These are phyloP conservation scores for Theobroma grandiflorum DNA, from an alignment of 441 rosid genomes.

Conservation along the genomic window DNA sequence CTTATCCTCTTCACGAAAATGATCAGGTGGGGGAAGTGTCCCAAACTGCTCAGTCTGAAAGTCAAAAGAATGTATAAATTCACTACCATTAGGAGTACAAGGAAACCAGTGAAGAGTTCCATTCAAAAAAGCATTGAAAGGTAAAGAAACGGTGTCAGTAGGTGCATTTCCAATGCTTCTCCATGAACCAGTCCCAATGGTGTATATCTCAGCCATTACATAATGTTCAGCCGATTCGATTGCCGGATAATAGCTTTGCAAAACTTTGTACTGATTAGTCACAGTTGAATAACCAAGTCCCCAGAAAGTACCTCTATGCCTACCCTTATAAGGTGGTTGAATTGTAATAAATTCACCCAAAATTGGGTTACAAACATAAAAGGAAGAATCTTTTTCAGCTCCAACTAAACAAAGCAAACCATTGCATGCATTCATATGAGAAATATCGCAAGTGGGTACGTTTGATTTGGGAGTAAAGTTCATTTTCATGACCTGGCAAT, in stretches of 20 bases:
- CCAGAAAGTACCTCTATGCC: neutral
- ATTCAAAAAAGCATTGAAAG: constrained; percentile 31
- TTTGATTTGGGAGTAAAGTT: constrained; percentile 19
- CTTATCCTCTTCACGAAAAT: constrained; percentile 13
- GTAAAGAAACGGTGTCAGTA: constrained; percentile 20
- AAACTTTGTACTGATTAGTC: constrained; percentile 23
- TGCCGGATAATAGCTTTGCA: constrained; percentile 22
- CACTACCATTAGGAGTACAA: constrained; percentile 8
- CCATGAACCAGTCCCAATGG: constrained; percentile 28
- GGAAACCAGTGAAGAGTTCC: constrained; percentile 33
- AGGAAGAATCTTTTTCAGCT: neutral
- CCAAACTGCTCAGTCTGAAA: constrained; percentile 29
- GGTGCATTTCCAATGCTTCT: constrained; percentile 31
- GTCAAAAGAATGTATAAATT: constrained; percentile 27
- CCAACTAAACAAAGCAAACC: constrained; percentile 30
- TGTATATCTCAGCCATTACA: constrained; percentile 26
- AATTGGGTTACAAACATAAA: constrained; percentile 31
- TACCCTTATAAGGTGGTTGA: constrained; percentile 16
- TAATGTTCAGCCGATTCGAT: neutral
- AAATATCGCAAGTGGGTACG: constrained; percentile 18
- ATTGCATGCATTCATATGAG: constrained; percentile 25
- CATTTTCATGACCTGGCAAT: constrained; percentile 14
- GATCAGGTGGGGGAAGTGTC: constrained; percentile 24
- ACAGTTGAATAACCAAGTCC: constrained; percentile 29
- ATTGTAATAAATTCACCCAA: constrained; percentile 30